Percentiles rank a stretch among this genome's conserved stretches.
phyloP scores from a whole-genome alignment of 441 rosid species.

The Cnidoscolus chayamansa region DNA sequence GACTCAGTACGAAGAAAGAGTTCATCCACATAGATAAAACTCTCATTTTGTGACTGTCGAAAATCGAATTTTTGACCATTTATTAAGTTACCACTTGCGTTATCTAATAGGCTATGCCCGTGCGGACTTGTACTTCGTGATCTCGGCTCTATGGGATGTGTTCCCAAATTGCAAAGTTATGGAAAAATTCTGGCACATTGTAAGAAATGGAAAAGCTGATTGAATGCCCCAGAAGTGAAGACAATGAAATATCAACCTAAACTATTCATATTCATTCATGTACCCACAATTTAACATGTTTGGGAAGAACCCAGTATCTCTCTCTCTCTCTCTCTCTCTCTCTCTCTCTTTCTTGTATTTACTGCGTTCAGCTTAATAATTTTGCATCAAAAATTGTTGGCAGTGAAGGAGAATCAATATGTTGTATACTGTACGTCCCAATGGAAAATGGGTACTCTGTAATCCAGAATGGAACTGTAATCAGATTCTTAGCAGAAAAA shows the following conservation, averaged over 20 bases:
- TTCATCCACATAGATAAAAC: too few relatives aligned
- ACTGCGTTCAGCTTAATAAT: background rate
- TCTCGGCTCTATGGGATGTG: background rate
- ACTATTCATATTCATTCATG: background rate
- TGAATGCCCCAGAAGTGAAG: too few relatives aligned
- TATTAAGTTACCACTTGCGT: too few relatives aligned
- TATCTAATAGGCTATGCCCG: too few relatives aligned
- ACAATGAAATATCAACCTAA: too few relatives aligned
- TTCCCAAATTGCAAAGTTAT: background rate
- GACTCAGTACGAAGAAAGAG: too few relatives aligned
- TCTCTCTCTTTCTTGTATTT: too few relatives aligned
- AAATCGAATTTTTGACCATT: too few relatives aligned
- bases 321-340: too few relatives aligned
- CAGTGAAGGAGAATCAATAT: background rate
- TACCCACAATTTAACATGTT: background rate
- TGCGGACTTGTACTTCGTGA: background rate
- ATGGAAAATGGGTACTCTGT: background rate
- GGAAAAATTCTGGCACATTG: background rate
- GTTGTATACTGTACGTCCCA: background rate
- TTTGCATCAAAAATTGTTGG: background rate
- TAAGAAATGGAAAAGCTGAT: background rate
- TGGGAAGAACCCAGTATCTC: too few relatives aligned
- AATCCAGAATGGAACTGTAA: slow-evolving; percentile 4
- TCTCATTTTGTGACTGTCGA: too few relatives aligned
- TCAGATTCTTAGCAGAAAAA: slow-evolving; percentile 5